Evolutionary conservation across 208 protist genomes (phyloP).

Genomic region (Blastocrithidia nonstop): DNA sequence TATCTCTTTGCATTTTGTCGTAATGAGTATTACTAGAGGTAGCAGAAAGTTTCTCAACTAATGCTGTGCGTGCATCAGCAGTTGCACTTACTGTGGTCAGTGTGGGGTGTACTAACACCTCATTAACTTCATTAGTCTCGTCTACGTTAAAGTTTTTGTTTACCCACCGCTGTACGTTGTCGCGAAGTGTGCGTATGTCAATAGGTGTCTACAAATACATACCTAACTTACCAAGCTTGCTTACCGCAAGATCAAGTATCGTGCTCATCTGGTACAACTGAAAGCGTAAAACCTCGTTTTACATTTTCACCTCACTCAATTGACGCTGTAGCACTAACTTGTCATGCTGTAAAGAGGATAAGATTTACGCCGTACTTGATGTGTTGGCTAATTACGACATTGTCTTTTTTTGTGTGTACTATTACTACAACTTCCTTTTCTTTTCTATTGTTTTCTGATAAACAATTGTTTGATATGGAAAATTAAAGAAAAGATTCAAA

Average conservation of each 20-base stretch:
- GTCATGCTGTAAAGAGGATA: conserved; percentile 53
- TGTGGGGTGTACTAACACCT: too few relatives aligned
- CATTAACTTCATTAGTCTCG: conserved; percentile 7
- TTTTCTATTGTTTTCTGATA: background rate
- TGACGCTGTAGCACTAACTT: conserved; percentile 50
- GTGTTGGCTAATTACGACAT: background rate
- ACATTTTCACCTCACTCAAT: conserved; percentile 45
- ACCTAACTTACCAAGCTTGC: conserved; percentile 53
- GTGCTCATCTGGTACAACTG: conserved; percentile 69
- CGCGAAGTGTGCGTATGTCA: conserved; percentile 54
- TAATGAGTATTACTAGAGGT: too few relatives aligned
- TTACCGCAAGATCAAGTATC: conserved; percentile 74
- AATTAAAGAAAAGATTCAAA: conserved; percentile 1
- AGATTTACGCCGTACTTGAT: conserved; percentile 11
- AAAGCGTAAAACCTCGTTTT: conserved; percentile 62
- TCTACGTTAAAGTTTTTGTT: conserved; percentile 11
- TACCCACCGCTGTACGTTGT: conserved; percentile 22
- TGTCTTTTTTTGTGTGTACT: conserved; percentile 3
- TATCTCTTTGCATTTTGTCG: too few relatives aligned
- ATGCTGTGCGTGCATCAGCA: too few relatives aligned
- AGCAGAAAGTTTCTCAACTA: too few relatives aligned
- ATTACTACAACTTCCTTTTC: too few relatives aligned
- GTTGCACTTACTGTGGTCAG: too few relatives aligned
- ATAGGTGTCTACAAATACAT: conserved; percentile 62
- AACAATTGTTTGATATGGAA: background rate